Evolutionary conservation across 2,329 filamentous ascomycete species (phyloP).

Genomic region (Verticillium klebahnii): DNA sequence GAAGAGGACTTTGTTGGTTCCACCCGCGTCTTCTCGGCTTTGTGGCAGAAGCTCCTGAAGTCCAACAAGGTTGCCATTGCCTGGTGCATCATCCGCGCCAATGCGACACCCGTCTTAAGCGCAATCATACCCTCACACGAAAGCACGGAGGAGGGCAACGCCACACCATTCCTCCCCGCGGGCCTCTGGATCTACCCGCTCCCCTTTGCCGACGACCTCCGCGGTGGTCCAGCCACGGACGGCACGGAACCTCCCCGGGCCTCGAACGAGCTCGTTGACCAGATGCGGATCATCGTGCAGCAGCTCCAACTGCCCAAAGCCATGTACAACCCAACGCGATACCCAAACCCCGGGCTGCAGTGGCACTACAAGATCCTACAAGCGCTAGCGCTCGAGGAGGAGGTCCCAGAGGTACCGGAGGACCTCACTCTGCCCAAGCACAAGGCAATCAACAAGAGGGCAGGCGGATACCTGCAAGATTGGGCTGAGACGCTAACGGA

Average conservation of each 20-base stretch:
- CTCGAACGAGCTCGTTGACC: conserved; percentile 69
- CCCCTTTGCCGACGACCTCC: conserved; percentile 84
- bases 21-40: conserved; percentile 83
- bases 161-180: conserved; percentile 68
- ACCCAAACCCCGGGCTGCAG: conserved; percentile 87
- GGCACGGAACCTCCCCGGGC: conserved; percentile 60
- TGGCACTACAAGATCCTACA: conserved; percentile 98
- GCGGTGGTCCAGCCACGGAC: conserved; percentile 63
- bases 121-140: conserved; percentile 76
- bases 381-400: conserved; percentile 85
- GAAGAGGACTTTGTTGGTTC: conserved; percentile 89
- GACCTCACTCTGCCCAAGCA: conserved; percentile 84
- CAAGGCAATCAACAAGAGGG: conserved; percentile 84
- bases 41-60: conserved; percentile 81
- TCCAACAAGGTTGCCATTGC: conserved; percentile 78
- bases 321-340: conserved; percentile 77
- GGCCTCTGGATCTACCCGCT: conserved; percentile 87
- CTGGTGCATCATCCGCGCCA: conserved; percentile 82
- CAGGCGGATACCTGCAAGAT: conserved; percentile 71
- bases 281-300: conserved; percentile 78
- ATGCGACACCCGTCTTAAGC: conserved; percentile 73
- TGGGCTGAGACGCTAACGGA: conserved; percentile 68
- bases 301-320: conserved; percentile 85
- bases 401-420: conserved; percentile 66
- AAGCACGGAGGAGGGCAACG: conserved; percentile 57